Evolutionary conservation across 1,284 basidiomycete genomes (phyloP), one percentile per base, ranked within the genome.

Genomic region (Sanghuangporus weigelae): DNA sequence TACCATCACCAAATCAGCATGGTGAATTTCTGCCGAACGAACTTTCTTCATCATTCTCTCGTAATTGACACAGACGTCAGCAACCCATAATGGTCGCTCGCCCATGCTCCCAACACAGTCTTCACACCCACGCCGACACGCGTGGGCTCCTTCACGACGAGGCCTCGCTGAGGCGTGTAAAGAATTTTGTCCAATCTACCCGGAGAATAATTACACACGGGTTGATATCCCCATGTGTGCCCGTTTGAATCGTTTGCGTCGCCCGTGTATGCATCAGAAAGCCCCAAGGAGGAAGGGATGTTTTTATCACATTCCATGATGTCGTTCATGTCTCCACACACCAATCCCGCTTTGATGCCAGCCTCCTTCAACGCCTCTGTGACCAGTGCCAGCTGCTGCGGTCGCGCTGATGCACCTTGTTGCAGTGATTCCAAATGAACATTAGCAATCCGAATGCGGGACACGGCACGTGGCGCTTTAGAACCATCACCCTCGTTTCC

Each of bases 271-370:
- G 85, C 83, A 68, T 90, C 88, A 57, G 62, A 59, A 69, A 90
- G 69, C 40, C 82, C 82, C 0, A 80, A 74, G 4, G 76, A 71
- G 42, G 69, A 72, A 14, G 80, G 77, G 38, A 83, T 72, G 26
- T 62, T 66, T 53, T 66, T 66, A 63, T 89, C 87, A 16, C 73
- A 71, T 0, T 74, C 68, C 12, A 73, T 74, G 60, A 89, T 84
- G 51, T 84, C 78, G 67, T 90, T 90, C 85, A 90, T 87, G 68
- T 90, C 88, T 0, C 88, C 88, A 0, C 79, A 80, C 46, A 89
- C 79, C 1, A 90, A 66, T 0, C 86, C 89, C 0, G 83, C 86
- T 31, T 77, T 70, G 12, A 85, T 70, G 0, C 75, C 77, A 16
- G 75, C 68, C 57, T 78, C 76, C 66, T 76, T 77, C 67, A 88